A percentile compares a stretch with the other conserved stretches of the same genome.
phyloP scores from a whole-genome alignment of 140 eudicot species.

The Bidens hawaiensis region DNA sequence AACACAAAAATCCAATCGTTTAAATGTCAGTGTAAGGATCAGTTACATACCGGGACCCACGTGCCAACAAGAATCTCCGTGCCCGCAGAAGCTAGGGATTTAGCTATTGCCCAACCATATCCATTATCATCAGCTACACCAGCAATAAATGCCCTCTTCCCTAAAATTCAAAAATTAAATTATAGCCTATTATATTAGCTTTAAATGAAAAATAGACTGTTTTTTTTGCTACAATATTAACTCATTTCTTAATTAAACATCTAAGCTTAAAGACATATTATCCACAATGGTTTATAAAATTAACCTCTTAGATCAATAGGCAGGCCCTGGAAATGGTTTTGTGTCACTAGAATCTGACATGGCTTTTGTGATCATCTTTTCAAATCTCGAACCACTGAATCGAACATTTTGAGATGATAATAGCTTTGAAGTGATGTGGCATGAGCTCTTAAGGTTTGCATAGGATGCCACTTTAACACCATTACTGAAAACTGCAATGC shows the following conservation, averaged over 20 bases:
- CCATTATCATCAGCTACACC: too few species aligned
- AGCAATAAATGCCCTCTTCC: too few species aligned
- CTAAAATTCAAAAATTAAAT: too few species aligned
- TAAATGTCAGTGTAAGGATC: neutral
- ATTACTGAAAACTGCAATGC: conserved; percentile 35
- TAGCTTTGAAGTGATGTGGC: conserved; percentile 36
- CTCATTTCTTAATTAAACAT: neutral
- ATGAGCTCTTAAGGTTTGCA: conserved; percentile 37
- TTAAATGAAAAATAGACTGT: too few species aligned
- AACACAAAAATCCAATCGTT: too few species aligned
- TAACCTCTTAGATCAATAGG: too few species aligned
- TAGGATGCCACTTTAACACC: conserved; percentile 19
- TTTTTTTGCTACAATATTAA: neutral
- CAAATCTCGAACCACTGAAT: conserved; percentile 16
- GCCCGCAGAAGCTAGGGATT: too few species aligned
- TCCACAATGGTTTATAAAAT: neutral
- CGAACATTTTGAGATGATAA: conserved; percentile 24
- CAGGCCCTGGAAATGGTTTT: too few species aligned
- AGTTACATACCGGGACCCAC: neutral
- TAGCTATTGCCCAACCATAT: too few species aligned
- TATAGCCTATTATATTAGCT: too few species aligned
- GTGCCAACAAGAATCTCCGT: too few species aligned
- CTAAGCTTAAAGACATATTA: neutral
- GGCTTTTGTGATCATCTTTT: conserved; percentile 45
- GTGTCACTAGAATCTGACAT: conserved; percentile 40